Conservation (phyloP, 495 filamentous ascomycete genomes). For the Daldinia decipiens region DNA sequence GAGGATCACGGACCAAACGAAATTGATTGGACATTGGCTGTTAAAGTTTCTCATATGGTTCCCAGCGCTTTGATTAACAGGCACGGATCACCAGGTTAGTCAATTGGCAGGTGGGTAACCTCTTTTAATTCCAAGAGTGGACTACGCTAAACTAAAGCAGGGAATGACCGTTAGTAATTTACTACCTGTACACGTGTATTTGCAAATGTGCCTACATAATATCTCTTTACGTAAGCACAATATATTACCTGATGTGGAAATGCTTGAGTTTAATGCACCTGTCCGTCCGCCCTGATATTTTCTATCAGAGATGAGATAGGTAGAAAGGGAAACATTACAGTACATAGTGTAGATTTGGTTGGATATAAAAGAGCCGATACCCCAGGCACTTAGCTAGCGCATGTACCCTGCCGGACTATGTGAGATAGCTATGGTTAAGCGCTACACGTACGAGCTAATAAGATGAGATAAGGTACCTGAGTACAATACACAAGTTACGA, state of each 20-base stretch:
- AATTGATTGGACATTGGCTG: conserved; percentile 35
- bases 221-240: conserved; percentile 3
- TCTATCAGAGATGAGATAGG: not conserved
- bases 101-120: conserved; percentile 21
- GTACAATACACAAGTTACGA: too few species aligned
- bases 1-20: conserved; percentile 11
- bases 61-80: conserved; percentile 38
- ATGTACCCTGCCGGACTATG: not conserved
- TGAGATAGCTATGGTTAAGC: conserved; percentile 1
- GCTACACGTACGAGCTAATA: not conserved
- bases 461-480: not conserved
- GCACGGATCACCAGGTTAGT: conserved; percentile 31
- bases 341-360: not conserved
- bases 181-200: not conserved
- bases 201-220: not conserved
- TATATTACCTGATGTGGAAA: not conserved
- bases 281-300: not conserved
- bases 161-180: conserved; percentile 15
- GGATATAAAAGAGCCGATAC: not conserved
- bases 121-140: conserved; percentile 36
- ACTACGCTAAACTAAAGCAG: conserved; percentile 24
- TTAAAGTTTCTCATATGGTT: conserved; percentile 43
- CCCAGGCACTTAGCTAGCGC: not conserved
- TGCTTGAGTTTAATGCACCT: not conserved
- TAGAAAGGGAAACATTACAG: too few species aligned